These are phyloP conservation scores for Emergomyces pasteurianus DNA, from an alignment of 2,329 filamentous ascomycete species.

Conservation along the genomic window DNA sequence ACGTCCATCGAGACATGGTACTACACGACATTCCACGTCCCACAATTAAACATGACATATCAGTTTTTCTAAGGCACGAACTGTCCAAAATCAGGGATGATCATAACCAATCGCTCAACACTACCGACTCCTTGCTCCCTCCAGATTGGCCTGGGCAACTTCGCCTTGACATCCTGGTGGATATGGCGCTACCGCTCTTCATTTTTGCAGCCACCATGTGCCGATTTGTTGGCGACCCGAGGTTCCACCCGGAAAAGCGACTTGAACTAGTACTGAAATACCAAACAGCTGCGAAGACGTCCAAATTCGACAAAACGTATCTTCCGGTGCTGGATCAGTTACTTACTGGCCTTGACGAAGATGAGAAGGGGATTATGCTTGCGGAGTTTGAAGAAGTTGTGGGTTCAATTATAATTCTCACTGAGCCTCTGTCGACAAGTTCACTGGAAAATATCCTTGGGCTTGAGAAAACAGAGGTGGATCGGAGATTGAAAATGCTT, in stretches of 20 bases:
- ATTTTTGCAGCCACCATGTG: slow-evolving; percentile 17
- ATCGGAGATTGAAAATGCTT: slow-evolving; percentile 7
- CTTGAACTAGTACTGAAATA: slow-evolving; percentile 9
- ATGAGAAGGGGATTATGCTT: slow-evolving; percentile 6
- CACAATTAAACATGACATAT: slow-evolving; percentile 16
- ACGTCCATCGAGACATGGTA: slow-evolving; percentile 12
- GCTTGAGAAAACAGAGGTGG: slow-evolving; percentile 4
- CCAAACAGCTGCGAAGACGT: slow-evolving; percentile 5
- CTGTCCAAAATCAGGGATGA: slow-evolving; percentile 10
- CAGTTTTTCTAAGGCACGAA: slow-evolving; percentile 11
- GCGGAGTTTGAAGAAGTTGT: slow-evolving; percentile 14
- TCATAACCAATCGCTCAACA: background rate
- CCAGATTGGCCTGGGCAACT: slow-evolving; percentile 15
- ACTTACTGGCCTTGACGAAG: slow-evolving; percentile 6
- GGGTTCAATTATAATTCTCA: slow-evolving; percentile 15
- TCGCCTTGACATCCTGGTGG: slow-evolving; percentile 15
- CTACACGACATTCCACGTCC: slow-evolving; percentile 15
- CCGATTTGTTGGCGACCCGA: slow-evolving; percentile 15
- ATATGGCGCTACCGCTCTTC: slow-evolving; percentile 21
- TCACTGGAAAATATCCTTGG: slow-evolving; percentile 10
- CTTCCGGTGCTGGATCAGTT: slow-evolving; percentile 15
- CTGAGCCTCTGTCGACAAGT: slow-evolving; percentile 12
- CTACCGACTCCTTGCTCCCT: background rate
- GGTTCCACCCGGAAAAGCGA: slow-evolving; percentile 7
- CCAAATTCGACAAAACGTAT: slow-evolving; percentile 19